A percentile compares a stretch with the other conserved stretches of the same genome.
These are phyloP conservation scores for Talaromyces sp. DNA, from an alignment of 2,329 filamentous ascomycete genomes.

Conservation along the genomic window DNA sequence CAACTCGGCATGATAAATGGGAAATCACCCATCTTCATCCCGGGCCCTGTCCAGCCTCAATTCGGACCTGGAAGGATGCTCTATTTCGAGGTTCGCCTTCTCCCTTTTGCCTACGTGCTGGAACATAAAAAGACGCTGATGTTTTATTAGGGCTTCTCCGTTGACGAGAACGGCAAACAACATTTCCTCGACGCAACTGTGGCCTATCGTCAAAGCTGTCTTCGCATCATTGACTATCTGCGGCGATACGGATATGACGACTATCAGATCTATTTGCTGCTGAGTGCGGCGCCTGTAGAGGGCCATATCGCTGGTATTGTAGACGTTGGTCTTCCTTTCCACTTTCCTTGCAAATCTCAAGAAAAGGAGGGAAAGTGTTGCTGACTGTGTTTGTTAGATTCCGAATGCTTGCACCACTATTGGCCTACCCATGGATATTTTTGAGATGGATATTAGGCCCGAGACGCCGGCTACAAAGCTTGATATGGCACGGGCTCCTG, in stretches of 20 bases:
- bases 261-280: conserved; percentile 79
- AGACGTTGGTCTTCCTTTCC: conserved; percentile 43
- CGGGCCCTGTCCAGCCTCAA: conserved; percentile 81
- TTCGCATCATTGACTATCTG: conserved; percentile 76
- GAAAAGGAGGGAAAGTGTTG: not conserved
- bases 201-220: conserved; percentile 76
- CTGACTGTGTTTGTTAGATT: conserved; percentile 42
- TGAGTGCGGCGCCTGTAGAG: conserved; percentile 82
- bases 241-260: conserved; percentile 65
- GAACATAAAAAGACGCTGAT: not conserved
- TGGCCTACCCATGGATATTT: conserved; percentile 87
- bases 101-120: not conserved
- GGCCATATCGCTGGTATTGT: conserved; percentile 87
- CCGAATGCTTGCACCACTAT: conserved; percentile 89
- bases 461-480: conserved; percentile 56
- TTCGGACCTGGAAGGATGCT: conserved; percentile 78
- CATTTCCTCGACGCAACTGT: conserved; percentile 84
- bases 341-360: not conserved
- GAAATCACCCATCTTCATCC: conserved; percentile 80
- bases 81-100: conserved; percentile 60
- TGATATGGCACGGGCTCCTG: conserved; percentile 26
- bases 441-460: conserved; percentile 86
- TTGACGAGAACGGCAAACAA: conserved; percentile 84
- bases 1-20: conserved; percentile 58
- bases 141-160: conserved; percentile 66